phyloP scores from a whole-genome alignment of 2,329 filamentous ascomycete genomes.

The Penicillium aurantiogriseum region DNA sequence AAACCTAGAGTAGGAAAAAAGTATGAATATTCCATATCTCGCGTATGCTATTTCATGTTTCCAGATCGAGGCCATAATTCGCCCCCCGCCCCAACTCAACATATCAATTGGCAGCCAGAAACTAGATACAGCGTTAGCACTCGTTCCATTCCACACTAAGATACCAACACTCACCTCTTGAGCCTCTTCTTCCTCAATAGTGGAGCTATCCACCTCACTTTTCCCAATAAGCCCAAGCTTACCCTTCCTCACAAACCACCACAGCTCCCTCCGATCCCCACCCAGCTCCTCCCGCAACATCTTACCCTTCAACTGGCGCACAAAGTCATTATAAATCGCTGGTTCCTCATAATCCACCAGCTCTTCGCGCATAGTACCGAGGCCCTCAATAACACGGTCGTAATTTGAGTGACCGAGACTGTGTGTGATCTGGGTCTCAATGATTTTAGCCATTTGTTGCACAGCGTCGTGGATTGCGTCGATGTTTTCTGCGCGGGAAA shows the following conservation, averaged over 20 bases:
- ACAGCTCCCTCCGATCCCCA: slow-evolving; percentile 78
- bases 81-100: not conserved
- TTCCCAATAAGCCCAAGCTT: slow-evolving; percentile 72
- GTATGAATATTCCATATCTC: not conserved
- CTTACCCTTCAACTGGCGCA: slow-evolving; percentile 68
- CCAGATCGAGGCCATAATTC: not conserved
- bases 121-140: slow-evolving; percentile 6
- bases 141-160: not conserved
- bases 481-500: slow-evolving; percentile 61
- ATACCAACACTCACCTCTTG: slow-evolving; percentile 45
- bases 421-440: slow-evolving; percentile 65
- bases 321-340: slow-evolving; percentile 70
- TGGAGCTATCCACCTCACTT: slow-evolving; percentile 60
- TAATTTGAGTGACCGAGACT: slow-evolving; percentile 77
- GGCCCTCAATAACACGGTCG: slow-evolving; percentile 68
- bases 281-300: slow-evolving; percentile 68
- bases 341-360: slow-evolving; percentile 74
- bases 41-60: not conserved
- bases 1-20: not conserved
- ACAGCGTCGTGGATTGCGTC: slow-evolving; percentile 64
- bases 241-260: slow-evolving; percentile 68
- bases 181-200: slow-evolving; percentile 70
- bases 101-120: slow-evolving; percentile 1
- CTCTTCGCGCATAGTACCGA: slow-evolving; percentile 76
- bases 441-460: slow-evolving; percentile 71